Conservation (phyloP, 2,329 filamentous ascomycete species). For the Aspergillus uvarum region DNA sequence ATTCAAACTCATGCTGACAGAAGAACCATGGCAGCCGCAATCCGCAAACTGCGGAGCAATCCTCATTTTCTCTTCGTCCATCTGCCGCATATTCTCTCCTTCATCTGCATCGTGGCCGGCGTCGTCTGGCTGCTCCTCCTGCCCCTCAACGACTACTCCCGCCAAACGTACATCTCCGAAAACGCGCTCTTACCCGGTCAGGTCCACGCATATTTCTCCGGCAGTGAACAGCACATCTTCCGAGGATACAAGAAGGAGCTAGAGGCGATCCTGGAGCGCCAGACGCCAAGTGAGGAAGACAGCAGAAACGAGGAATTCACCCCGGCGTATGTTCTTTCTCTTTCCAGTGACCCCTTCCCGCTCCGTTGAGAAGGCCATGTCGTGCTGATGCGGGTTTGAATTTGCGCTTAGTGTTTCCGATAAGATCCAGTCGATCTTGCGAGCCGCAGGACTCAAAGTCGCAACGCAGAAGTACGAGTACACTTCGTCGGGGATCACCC, state of each 20-base stretch:
- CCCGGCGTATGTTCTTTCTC: conserved; percentile 26
- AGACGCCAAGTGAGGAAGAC: conserved; percentile 14
- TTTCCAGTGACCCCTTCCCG: neutral
- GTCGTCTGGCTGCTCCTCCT: conserved; percentile 87
- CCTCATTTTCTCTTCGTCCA: conserved; percentile 70
- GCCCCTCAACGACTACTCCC: conserved; percentile 85
- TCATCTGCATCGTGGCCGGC: conserved; percentile 79
- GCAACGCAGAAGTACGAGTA: conserved; percentile 88
- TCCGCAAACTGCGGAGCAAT: conserved; percentile 67
- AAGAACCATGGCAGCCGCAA: conserved; percentile 32
- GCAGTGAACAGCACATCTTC: conserved; percentile 93
- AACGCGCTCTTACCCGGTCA: conserved; percentile 94
- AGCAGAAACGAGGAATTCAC: conserved; percentile 24
- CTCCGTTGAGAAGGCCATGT: neutral
- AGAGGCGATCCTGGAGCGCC: conserved; percentile 46
- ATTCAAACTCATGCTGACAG: conserved; percentile 18
- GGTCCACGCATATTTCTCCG: conserved; percentile 96
- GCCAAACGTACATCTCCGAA: conserved; percentile 93
- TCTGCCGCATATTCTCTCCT: conserved; percentile 82
- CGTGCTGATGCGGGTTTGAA: conserved; percentile 19
- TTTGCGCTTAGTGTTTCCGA: conserved; percentile 55
- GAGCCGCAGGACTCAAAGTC: conserved; percentile 78
- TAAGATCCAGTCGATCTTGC: conserved; percentile 72
- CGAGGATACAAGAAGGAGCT: conserved; percentile 86
- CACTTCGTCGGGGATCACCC: conserved; percentile 69